Evolutionary conservation across 345 rosid species (phyloP).

Genomic region (Conringia planisiliqua): DNA sequence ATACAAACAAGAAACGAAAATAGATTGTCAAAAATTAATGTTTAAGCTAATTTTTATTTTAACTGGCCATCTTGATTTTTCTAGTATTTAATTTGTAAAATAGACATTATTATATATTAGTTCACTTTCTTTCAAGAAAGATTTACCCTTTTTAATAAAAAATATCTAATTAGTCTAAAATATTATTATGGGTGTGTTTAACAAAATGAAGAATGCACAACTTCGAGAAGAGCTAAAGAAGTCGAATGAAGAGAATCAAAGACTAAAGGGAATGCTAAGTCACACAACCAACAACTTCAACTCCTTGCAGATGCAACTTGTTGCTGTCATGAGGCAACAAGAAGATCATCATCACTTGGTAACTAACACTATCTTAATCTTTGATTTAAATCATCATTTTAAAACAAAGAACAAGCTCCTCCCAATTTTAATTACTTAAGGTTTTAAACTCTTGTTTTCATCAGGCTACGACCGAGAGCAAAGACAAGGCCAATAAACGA

Average conservation of each 20-base stretch:
- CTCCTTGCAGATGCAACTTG: constrained; percentile 65
- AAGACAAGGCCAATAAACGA: constrained; percentile 1
- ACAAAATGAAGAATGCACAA: constrained; percentile 38
- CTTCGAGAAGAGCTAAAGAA: constrained; percentile 67
- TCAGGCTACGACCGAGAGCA: constrained; percentile 20
- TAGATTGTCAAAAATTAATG: not conserved
- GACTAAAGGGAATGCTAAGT: constrained; percentile 64
- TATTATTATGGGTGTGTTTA: not conserved
- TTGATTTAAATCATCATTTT: not conserved
- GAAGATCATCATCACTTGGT: constrained; percentile 31
- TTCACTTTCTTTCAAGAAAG: not conserved
- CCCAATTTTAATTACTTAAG: not conserved
- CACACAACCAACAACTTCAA: constrained; percentile 66
- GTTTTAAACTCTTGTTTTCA: not conserved
- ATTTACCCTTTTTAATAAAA: not conserved
- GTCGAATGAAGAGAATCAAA: constrained; percentile 66
- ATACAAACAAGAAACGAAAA: not conserved
- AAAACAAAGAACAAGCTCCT: not conserved
- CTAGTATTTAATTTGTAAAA: not conserved
- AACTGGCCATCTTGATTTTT: not conserved
- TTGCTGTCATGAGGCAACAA: constrained; percentile 61
- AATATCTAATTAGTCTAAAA: not conserved
- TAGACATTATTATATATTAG: not conserved
- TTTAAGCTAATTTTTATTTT: not conserved
- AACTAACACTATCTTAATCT: not conserved